Base-by-base conservation (phyloP, 352 stramenopile species). In the Globisporangium takayamanum region DNA sequence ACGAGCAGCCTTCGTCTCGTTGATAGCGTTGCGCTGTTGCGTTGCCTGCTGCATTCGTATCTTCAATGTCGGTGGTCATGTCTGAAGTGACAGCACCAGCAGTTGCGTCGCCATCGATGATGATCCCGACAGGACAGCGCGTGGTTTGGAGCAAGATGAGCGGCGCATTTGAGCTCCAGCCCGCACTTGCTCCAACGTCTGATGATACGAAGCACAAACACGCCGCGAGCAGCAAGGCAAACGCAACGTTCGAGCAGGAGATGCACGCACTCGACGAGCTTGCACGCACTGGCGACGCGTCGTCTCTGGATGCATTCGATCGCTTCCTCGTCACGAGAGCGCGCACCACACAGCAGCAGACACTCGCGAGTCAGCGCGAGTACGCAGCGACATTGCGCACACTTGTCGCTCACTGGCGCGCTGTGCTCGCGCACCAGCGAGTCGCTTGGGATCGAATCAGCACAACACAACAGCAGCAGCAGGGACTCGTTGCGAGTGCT, bases 91-190 rank as follows among this genome's bases (percentile, higher is more conserved):
- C 33, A 20, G 10, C 5, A 15, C 4, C 1, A 41, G 2, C 7
- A 50, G 3, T 37, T 7, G 5, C 10, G 15, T 12, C 16, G 4
- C 49, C 20, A 25, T 30, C 16, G 26, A 16, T 36, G 15, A 18
- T 20, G 11, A 20, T 20, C 7, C 20, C 36, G 8, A 10, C 25
- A 12, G 57, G 48, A 3, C 57, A 57, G 49, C 57, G 57, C 11
- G 57, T 57, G 26, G 49, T 62, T 11, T 62, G 57, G 57, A 62
- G 50, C 57, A 62, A 46, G 26, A 25, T 14, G 26, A 62, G 18
- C 25, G 18, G 36, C 8, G 25, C 51, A 10, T 56, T 62, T 22
- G 49, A 62, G 7, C 49, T 62, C 15, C 57, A 62, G 41, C 26
- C 26, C n/a, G 36, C n/a, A 1, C 3, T 14, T 6, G 44, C 42